Evolutionary conservation across 2,329 filamentous ascomycete genomes (phyloP), one percentile per base, ranked within the genome.

Genomic region (Mycosphaerella sp.): DNA sequence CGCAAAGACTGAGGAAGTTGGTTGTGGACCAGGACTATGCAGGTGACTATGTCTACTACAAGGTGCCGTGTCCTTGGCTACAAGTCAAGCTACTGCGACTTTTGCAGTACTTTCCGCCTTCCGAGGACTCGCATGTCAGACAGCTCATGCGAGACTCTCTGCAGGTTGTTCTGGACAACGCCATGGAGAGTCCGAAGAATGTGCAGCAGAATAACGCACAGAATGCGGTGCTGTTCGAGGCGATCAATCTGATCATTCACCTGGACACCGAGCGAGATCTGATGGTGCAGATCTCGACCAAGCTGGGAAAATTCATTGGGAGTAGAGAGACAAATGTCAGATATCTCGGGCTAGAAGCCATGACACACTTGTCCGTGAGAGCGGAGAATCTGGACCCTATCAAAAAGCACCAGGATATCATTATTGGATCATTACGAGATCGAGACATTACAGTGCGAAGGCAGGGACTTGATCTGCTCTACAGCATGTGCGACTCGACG

Each of bases 171-270:
- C 78, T 98, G 67, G 89, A 96, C 63, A 77, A 88, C 34, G 91
- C 93, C 1, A 84, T 95, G 76, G 91, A 97, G 66, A 84, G 88
- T 66, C 93, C 89, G 47, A 98, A 97, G 73, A 98, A 98, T 63
- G 93, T 98, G 13, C 93, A 98, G 71, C 93, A 98, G 68, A 98
- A 98, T 70, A 98, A 98, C 67, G 93, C 93, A 0, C 93, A 97
- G 66, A 98, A 98, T 65, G 93, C 93, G 0, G 89, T 98, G 12
- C 78, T 98, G 1, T 98, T 98, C 65, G 93, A 98, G 74, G 94
- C 93, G 18, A 98, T 98, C 70, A 96, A 98, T 67, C 81, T 98
- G 40, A 93, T 96, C 61, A 98, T 98, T 59, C 93, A 98, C 66
- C 80, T 98, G 18, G 93, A 97, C 62, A 96, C 89, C 0, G 93